A percentile compares a stretch with the other conserved stretches of the same genome.
Evolutionary conservation across 73 alveolate species (phyloP).

Genomic region (Paramecium octaurelia): DNA sequence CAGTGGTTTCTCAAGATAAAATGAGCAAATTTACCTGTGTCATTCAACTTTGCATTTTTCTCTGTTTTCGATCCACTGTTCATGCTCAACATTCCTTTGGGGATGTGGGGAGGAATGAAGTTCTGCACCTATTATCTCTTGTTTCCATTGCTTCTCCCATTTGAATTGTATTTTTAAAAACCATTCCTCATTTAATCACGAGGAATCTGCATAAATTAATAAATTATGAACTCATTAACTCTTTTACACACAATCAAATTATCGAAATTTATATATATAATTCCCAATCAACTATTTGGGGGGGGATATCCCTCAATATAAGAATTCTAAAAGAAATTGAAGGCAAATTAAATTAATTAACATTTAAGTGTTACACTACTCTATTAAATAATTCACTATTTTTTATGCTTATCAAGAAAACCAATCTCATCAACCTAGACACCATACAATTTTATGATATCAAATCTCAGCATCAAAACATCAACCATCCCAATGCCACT

Average conservation of each 20-base stretch:
- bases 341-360: background rate
- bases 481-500: background rate
- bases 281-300: background rate
- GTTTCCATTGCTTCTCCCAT: background rate
- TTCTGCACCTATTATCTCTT: background rate
- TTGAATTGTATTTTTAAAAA: background rate
- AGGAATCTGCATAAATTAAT: background rate
- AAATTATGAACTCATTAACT: background rate
- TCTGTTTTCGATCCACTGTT: background rate
- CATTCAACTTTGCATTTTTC: background rate
- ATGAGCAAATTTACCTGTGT: background rate
- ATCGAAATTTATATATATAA: background rate
- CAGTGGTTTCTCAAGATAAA: background rate
- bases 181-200: background rate
- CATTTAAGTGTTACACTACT: background rate
- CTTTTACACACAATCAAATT: background rate
- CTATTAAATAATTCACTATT: too few relatives aligned
- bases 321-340: background rate
- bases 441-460: background rate
- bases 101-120: background rate
- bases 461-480: background rate
- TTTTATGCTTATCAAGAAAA: background rate
- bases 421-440: background rate
- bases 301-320: too few relatives aligned
- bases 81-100: conserved; percentile 40